These are phyloP conservation scores for Anthracocystis walkeri DNA, from an alignment of 1,284 basidiomycete genomes.

Conservation along the genomic window DNA sequence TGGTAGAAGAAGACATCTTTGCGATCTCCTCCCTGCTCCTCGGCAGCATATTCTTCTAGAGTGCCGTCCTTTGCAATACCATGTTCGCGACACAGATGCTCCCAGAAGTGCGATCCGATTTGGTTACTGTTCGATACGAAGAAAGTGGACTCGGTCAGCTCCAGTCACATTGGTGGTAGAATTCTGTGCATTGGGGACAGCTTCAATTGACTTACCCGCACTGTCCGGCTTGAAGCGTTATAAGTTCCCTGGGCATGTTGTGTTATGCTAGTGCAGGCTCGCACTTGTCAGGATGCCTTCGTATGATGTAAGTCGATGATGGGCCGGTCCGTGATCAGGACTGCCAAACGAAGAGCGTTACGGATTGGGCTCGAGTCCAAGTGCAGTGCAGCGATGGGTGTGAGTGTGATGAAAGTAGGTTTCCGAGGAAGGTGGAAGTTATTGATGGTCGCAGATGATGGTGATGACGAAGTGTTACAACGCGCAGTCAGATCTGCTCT, in stretches of 20 bases:
- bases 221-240: slow-evolving; percentile 68
- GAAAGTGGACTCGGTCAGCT: slow-evolving; percentile 1
- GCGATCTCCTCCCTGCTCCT: slow-evolving; percentile 75
- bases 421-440: background rate
- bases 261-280: background rate
- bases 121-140: slow-evolving; percentile 50
- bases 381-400: background rate
- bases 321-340: background rate
- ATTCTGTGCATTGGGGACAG: background rate
- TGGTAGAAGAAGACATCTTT: slow-evolving; percentile 99
- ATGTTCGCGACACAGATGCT: slow-evolving; percentile 68
- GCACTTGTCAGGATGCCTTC: background rate
- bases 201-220: slow-evolving; percentile 50
- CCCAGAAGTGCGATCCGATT: slow-evolving; percentile 69
- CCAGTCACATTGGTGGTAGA: background rate
- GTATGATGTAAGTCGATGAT: background rate
- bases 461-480: background rate
- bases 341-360: background rate
- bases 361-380: background rate
- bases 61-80: slow-evolving; percentile 68
- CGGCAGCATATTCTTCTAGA: slow-evolving; percentile 64
- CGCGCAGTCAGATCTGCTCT: background rate
- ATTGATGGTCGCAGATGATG: slow-evolving; percentile 7
- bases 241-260: slow-evolving; percentile 66
- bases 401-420: background rate